Conservation (phyloP, 1,284 basidiomycete species). For the Lentinus polychrous region DNA sequence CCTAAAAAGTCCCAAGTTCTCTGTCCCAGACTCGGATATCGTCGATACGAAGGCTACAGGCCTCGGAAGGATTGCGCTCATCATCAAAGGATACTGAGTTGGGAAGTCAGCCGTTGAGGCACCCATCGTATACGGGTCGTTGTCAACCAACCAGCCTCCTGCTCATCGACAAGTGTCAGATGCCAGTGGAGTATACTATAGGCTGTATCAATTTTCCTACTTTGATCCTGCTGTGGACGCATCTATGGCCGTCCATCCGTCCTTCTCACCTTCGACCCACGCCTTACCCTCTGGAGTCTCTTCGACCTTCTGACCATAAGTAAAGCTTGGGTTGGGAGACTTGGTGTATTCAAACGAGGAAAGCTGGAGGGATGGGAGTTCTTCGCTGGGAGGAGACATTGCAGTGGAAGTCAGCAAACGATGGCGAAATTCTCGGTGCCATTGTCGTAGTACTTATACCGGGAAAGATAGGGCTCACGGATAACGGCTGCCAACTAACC, state of each 20-base stretch:
- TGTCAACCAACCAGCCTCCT: no score
- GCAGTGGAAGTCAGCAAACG: no score
- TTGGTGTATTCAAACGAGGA: slow-evolving; percentile 30
- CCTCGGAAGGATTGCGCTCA: slow-evolving; percentile 62
- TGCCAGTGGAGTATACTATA: no score
- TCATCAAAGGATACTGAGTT: slow-evolving; percentile 40
- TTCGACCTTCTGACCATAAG: slow-evolving; percentile 44
- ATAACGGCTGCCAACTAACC: no score
- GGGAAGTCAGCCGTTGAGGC: no score
- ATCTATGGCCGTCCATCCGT: slow-evolving; percentile 53
- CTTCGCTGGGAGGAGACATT: no score
- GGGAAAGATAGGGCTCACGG: no score
- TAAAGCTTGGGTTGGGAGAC: slow-evolving; percentile 52
- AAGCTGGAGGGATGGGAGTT: background rate
- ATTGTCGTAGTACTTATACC: no score
- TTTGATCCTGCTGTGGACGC: slow-evolving; percentile 36
- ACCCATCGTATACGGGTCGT: no score
- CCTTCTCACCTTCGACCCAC: slow-evolving; percentile 45
- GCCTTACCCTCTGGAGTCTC: slow-evolving; percentile 39
- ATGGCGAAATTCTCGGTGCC: no score
- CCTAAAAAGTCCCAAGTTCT: slow-evolving; percentile 68
- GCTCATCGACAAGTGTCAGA: no score
- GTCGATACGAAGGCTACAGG: slow-evolving; percentile 74
- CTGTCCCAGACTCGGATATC: slow-evolving; percentile 43
- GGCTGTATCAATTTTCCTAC: no score